Percentiles rank a stretch among this genome's conserved stretches.
Conservation (phyloP, 257 asterid genomes). For the Coffea eugenioides region DNA sequence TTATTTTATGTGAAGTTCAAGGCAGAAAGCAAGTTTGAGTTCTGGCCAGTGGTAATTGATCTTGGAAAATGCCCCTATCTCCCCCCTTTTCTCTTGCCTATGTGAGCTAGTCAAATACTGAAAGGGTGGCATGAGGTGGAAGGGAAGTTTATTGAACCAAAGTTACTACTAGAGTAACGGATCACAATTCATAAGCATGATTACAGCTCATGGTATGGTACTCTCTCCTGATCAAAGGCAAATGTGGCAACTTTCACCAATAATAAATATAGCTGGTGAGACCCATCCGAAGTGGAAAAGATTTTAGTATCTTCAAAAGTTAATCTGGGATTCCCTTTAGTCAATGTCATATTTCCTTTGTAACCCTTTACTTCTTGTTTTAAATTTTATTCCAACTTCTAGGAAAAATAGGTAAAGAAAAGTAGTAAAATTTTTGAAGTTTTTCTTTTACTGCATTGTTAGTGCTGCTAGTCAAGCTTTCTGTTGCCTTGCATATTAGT, state of each 20-base stretch:
- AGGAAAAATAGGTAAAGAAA: neutral
- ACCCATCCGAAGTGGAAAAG: neutral
- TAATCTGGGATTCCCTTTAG: neutral
- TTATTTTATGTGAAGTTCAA: neutral
- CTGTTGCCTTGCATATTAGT: neutral
- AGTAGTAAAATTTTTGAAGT: neutral
- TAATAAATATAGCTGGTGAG: neutral
- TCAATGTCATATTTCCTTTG: neutral
- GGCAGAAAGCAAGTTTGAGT: neutral
- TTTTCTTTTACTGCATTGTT: neutral
- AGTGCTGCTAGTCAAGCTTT: neutral
- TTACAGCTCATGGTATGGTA: neutral
- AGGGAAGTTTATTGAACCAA: neutral
- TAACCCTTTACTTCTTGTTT: neutral
- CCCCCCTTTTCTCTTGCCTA: neutral
- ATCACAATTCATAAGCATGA: neutral
- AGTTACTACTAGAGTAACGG: neutral
- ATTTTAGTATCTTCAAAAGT: neutral
- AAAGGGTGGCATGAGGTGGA: neutral
- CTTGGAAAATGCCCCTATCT: conserved; percentile 4
- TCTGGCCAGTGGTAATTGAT: neutral
- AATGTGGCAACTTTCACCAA: neutral
- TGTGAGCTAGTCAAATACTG: neutral
- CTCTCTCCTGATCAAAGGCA: neutral
- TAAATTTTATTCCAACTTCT: neutral